Evolutionary conservation across 2,329 filamentous ascomycete species (phyloP), one percentile per base, ranked within the genome.

Genomic region (Cercospora beticola): DNA sequence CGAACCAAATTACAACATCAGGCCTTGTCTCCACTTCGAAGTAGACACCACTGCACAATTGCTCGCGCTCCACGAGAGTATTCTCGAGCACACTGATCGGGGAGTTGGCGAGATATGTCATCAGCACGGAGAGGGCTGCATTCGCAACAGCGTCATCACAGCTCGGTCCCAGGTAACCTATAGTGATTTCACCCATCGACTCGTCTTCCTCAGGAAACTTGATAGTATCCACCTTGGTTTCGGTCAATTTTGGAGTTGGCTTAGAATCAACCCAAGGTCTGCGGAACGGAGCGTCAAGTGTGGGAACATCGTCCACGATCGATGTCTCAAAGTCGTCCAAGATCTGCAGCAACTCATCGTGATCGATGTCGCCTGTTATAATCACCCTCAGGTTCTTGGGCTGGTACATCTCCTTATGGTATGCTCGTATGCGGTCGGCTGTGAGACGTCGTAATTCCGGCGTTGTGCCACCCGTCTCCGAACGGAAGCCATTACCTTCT

Each of bases 391-490:
- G 83, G 76, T 99, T 99, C 78, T 94, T 94, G 3, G 95, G 95
- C 78, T 98, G 94, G 77, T 99, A 99, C 94, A 99, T 98, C 72
- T 94, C 92, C 70, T 89, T 89, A 79, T 99, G 95, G 76, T 98
- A 99, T 68, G 90, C 88, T n/a, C 95, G 90, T 73, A 99, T 99
- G 46, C 93, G 89, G 63, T 97, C 91, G 1, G 93, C 89, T 0
- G 93, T 95, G 58, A 99, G 83, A 3, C 93, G 89, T 52, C 95
- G 89, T 61, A 99, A 85, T 36, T 93, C 91, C 75, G 97, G 92
- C 83, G 96, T 96, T 90, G 97, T 93, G 14, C 95, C 95, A 12
- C 95, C 95, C n/a, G 95, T 99, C 81, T 99, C 95, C 74, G 97
- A 98, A 68, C 94, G 90, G 78, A 97, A 99, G 2, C 95, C 95